phyloP scores from a whole-genome alignment of 805 yeast genomes.

The Candida ipomoeae region DNA sequence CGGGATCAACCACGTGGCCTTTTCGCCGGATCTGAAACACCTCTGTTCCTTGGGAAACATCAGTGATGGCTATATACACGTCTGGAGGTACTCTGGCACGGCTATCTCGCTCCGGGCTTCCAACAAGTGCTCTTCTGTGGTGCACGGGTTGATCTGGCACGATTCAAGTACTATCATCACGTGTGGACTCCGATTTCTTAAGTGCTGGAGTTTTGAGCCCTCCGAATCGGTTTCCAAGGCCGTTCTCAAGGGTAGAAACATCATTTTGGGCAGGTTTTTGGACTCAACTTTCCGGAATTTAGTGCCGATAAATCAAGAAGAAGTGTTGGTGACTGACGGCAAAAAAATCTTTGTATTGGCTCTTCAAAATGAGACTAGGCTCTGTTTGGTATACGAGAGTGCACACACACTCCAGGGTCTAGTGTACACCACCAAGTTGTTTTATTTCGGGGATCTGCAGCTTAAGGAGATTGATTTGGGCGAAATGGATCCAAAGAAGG shows the following conservation, averaged over 20 bases:
- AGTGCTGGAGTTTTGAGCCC: constrained; percentile 51
- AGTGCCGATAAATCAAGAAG: constrained; percentile 30
- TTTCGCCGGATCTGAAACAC: constrained; percentile 54
- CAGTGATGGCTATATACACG: constrained; percentile 62
- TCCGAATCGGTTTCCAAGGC: constrained; percentile 3
- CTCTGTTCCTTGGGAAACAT: constrained; percentile 63
- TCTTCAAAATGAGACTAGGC: constrained; percentile 15
- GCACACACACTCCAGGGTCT: not conserved
- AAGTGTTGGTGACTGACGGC: constrained; percentile 33
- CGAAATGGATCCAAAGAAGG: not conserved
- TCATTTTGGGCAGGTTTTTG: constrained; percentile 47
- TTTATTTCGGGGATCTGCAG: not conserved
- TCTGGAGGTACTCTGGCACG: constrained; percentile 46
- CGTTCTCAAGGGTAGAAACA: constrained; percentile 53
- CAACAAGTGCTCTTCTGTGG: constrained; percentile 59
- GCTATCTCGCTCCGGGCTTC: constrained; percentile 36
- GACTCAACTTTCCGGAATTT: constrained; percentile 48
- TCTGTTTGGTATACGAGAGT: constrained; percentile 12
- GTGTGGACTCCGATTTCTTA: constrained; percentile 56
- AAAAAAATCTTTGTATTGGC: constrained; percentile 28
- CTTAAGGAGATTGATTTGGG: not conserved
- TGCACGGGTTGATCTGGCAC: constrained; percentile 57
- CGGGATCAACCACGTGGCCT: constrained; percentile 53
- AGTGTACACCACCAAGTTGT: not conserved
- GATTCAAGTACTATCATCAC: constrained; percentile 38